Conservation (phyloP, 164 flowering plant genomes). For the Aristolochia contorta region DNA sequence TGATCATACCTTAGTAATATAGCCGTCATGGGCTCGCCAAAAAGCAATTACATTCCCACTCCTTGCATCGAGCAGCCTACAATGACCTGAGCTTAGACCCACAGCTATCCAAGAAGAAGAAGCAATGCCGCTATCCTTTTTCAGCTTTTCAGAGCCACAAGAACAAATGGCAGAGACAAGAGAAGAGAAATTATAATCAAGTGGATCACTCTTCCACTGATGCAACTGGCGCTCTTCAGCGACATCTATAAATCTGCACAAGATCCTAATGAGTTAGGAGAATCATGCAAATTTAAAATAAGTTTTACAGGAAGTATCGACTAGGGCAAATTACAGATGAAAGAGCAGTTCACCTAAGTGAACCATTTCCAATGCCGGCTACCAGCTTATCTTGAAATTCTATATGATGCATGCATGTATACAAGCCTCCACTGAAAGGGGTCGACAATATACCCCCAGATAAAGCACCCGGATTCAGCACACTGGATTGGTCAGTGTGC, state of each 20-base stretch:
- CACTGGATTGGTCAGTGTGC: slow-evolving; percentile 42
- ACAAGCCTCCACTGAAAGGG: slow-evolving; percentile 77
- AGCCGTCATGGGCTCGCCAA: slow-evolving; percentile 97
- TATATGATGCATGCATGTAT: slow-evolving; percentile 78
- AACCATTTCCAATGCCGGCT: slow-evolving; percentile 88
- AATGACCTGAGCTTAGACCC: slow-evolving; percentile 78
- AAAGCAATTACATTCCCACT: slow-evolving; percentile 66
- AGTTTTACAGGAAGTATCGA: background rate
- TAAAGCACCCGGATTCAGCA: slow-evolving; percentile 46
- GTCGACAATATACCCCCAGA: slow-evolving; percentile 58
- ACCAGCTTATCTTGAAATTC: slow-evolving; percentile 49
- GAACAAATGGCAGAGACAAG: slow-evolving; percentile 84
- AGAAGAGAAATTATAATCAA: slow-evolving; percentile 57
- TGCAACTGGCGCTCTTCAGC: slow-evolving; percentile 74
- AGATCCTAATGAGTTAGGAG: background rate
- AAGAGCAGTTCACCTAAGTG: slow-evolving; percentile 48
- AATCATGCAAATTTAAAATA: background rate
- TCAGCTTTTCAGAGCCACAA: slow-evolving; percentile 48
- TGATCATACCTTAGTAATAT: slow-evolving; percentile 65
- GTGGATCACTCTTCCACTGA: slow-evolving; percentile 70
- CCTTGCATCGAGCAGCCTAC: slow-evolving; percentile 72
- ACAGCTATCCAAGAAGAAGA: slow-evolving; percentile 75
- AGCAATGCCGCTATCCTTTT: slow-evolving; percentile 25
- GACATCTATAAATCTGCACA: slow-evolving; percentile 73
- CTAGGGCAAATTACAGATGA: background rate